A percentile compares a stretch with the other conserved stretches of the same genome.
Evolutionary conservation across 2,329 filamentous ascomycete species (phyloP).

Genomic region (Talaromyces sp.): DNA sequence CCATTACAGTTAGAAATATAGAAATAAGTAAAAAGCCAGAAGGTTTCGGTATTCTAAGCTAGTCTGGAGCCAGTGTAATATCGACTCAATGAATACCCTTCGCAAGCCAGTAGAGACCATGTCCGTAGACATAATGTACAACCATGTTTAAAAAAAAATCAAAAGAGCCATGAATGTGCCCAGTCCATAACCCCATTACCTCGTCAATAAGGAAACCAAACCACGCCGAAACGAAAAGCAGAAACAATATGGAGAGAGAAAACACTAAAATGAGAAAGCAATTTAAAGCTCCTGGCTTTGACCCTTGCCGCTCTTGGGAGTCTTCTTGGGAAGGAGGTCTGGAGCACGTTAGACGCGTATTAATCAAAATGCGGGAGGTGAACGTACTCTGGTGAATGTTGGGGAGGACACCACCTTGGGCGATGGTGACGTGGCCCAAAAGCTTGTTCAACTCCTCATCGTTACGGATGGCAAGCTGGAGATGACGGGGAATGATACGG

Average conservation of each 20-base stretch:
- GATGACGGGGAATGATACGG: slow-evolving; percentile 97
- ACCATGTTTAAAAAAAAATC: slow-evolving; percentile 49
- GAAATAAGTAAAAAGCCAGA: slow-evolving; percentile 3
- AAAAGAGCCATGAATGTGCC: slow-evolving; percentile 54
- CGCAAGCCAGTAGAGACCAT: slow-evolving; percentile 46
- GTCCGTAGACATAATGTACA: slow-evolving; percentile 61
- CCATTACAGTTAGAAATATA: not conserved
- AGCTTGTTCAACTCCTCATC: slow-evolving; percentile 99
- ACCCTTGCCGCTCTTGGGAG: slow-evolving; percentile 87
- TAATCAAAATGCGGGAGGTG: not conserved
- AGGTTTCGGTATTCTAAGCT: slow-evolving; percentile 17
- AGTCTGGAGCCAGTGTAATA: slow-evolving; percentile 16
- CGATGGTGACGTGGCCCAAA: slow-evolving; percentile 91
- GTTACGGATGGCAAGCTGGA: slow-evolving; percentile 98
- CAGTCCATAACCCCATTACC: slow-evolving; percentile 71
- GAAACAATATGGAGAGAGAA: slow-evolving; percentile 53
- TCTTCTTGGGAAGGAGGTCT: slow-evolving; percentile 99
- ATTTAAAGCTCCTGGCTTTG: slow-evolving; percentile 90
- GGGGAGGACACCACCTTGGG: slow-evolving; percentile 93
- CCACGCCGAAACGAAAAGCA: slow-evolving; percentile 68
- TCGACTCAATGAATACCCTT: slow-evolving; percentile 23
- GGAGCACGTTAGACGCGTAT: slow-evolving; percentile 26
- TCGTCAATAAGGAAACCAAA: slow-evolving; percentile 64
- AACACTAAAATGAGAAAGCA: slow-evolving; percentile 49
- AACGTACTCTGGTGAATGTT: slow-evolving; percentile 94